Conservation (phyloP, 2,329 filamentous ascomycete genomes). For the Byssothecium circinans region DNA sequence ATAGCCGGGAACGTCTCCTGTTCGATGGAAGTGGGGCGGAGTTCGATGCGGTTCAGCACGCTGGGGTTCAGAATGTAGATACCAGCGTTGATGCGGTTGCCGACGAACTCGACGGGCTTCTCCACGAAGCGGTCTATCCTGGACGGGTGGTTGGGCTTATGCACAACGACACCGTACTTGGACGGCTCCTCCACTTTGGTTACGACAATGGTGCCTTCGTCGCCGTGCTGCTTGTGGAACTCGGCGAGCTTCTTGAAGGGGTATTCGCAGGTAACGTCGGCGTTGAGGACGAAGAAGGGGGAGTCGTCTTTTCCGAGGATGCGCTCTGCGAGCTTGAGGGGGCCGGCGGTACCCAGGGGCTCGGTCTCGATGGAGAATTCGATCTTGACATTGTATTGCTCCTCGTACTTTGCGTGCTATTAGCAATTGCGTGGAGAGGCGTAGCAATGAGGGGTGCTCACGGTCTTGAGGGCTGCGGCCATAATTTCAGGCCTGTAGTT, state of each 20-base stretch:
- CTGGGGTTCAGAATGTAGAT: slow-evolving; percentile 97
- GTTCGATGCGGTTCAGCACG: slow-evolving; percentile 86
- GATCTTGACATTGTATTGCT: slow-evolving; percentile 90
- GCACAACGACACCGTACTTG: slow-evolving; percentile 98
- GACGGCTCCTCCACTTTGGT: slow-evolving; percentile 99
- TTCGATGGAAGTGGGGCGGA: slow-evolving; percentile 95
- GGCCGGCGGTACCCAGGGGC: slow-evolving; percentile 91
- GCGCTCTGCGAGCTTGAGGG: slow-evolving; percentile 90
- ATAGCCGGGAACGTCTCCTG: slow-evolving; percentile 98
- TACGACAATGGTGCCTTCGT: slow-evolving; percentile 96
- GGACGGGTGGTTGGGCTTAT: slow-evolving; percentile 88
- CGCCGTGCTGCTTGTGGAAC: slow-evolving; percentile 90
- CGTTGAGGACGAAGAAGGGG: slow-evolving; percentile 98
- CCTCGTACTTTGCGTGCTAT: slow-evolving; percentile 67
- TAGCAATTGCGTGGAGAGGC: slow-evolving; percentile 9
- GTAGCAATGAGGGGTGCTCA: slow-evolving; percentile 46
- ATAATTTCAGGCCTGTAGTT: slow-evolving; percentile 99
- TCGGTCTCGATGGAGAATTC: slow-evolving; percentile 97
- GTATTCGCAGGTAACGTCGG: slow-evolving; percentile 97
- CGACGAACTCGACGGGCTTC: slow-evolving; percentile 98
- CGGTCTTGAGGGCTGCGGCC: slow-evolving; percentile 89
- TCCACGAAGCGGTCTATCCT: slow-evolving; percentile 98
- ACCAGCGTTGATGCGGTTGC: slow-evolving; percentile 97
- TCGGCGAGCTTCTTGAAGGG: slow-evolving; percentile 86
- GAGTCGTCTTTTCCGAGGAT: slow-evolving; percentile 90